These are phyloP conservation scores for Exophiala viscosa DNA, from an alignment of 2,329 filamentous ascomycete genomes.

Conservation along the genomic window DNA sequence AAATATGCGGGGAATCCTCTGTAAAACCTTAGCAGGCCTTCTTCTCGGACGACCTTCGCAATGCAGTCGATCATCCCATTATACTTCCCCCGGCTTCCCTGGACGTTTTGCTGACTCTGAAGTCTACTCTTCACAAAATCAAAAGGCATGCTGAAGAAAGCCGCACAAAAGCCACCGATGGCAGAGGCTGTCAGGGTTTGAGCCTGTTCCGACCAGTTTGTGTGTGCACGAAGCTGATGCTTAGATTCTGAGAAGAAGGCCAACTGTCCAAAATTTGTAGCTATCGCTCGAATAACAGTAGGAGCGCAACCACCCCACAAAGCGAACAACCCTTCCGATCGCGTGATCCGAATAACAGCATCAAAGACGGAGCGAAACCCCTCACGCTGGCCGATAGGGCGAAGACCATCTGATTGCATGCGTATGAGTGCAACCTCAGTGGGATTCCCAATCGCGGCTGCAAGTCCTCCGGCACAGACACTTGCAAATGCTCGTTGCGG, in stretches of 20 bases:
- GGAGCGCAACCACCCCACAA: no score
- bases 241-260: constrained; percentile 98
- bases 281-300: constrained; percentile 94
- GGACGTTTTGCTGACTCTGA: constrained; percentile 53
- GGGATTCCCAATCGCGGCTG: constrained; percentile 90
- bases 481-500: no score
- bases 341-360: no score
- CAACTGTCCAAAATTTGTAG: constrained; percentile 92
- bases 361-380: constrained; percentile 33
- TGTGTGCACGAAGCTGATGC: constrained; percentile 70
- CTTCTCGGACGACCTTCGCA: no score
- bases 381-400: constrained; percentile 74
- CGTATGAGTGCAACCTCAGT: constrained; percentile 92
- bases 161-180: constrained; percentile 95
- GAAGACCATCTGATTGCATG: constrained; percentile 95
- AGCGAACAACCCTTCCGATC: no score
- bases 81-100: no score
- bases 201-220: constrained; percentile 51
- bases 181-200: constrained; percentile 67
- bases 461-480: constrained; percentile 67
- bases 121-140: constrained; percentile 97
- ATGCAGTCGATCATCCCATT: no score
- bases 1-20: no score
- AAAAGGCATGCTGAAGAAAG: constrained; percentile 90
- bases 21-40: no score